Evolutionary conservation across 106 monocot genomes (phyloP), one percentile per base, ranked within the genome.

Genomic region (Phalaenopsis equestris): DNA sequence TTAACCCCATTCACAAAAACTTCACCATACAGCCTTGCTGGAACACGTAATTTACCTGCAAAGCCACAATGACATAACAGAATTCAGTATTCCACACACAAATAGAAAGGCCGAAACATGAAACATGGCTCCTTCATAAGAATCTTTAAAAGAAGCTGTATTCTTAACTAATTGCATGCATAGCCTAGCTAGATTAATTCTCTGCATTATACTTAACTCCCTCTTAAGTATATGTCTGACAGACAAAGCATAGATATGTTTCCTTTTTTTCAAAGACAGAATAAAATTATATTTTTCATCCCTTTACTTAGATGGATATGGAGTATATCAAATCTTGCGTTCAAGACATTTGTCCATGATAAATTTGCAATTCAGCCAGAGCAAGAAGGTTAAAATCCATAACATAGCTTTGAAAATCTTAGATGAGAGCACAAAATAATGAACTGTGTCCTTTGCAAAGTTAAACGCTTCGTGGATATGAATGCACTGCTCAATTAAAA

Each of bases 1-100:
- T 95, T 95, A 41, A 77, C 70, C n/a, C 94, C 99, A 87, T 99
- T 95, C 42, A 95, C 82, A 57, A 89, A 99, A 61, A 99, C 87
- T 82, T 99, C 94, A 30, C 99, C 99, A 76, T 93, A 95, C 78
- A 90, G 83, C 79, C 84, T 88, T 47, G 90, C 91, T 78, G 87
- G 85, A 42, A 45, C 68, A 56, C 45, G 86, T 81, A 99, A 76
- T 80, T 84, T 95, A 77, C 98, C 98, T 98, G 72, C n/a, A 80
- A 78, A 75, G 80, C 64, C 15, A 86, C 42, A 23, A 85, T 75
- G 80, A 8, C 17, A 73, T 30, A 21, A 67, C 17, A 19, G 23
- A 42, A 76, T 39, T 43, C 21, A 80, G 3, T 75, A 18, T 70
- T 65, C 55, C 48, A 77, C 5, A 38, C 45, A 21, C 30, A 75